phyloP scores from a whole-genome alignment of 1,139 yeast species.

The Protomyces gravidus region DNA sequence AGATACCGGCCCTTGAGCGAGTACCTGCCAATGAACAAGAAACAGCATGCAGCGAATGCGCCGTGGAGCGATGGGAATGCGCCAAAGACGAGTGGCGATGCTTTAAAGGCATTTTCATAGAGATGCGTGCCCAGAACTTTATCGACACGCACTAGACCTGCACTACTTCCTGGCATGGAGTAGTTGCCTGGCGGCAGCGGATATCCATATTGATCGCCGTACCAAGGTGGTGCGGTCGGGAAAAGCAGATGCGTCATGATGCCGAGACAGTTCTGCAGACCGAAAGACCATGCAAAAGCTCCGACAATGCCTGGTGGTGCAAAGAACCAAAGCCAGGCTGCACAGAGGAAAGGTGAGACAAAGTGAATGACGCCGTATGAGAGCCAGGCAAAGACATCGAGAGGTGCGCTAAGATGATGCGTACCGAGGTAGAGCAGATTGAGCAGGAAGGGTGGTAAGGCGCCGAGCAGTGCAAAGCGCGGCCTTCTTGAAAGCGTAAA shows the following conservation, averaged over 20 bases:
- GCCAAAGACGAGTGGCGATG: constrained; percentile 92
- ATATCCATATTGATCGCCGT: constrained; percentile 69
- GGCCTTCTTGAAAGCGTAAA: constrained; percentile 10
- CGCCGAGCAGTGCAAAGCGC: constrained; percentile 17
- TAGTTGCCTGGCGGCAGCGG: constrained; percentile 90
- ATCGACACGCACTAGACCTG: constrained; percentile 90
- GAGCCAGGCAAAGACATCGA: constrained; percentile 87
- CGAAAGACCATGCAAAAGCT: constrained; percentile 60
- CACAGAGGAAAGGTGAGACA: constrained; percentile 81
- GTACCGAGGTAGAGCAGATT: constrained; percentile 5
- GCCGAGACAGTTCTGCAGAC: constrained; percentile 86
- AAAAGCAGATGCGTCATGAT: constrained; percentile 74
- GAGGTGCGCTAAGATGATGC: constrained; percentile 41
- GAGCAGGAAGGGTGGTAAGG: constrained; percentile 20
- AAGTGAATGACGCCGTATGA: constrained; percentile 93
- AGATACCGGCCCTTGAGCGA: constrained; percentile 38
- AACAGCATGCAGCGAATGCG: constrained; percentile 57
- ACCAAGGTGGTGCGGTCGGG: constrained; percentile 91
- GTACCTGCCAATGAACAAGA: constrained; percentile 47
- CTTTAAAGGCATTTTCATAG: constrained; percentile 76
- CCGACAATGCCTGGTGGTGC: constrained; percentile 76
- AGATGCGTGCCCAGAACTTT: constrained; percentile 69
- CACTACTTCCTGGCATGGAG: constrained; percentile 92
- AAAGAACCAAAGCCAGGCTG: constrained; percentile 71
- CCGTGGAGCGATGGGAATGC: constrained; percentile 94